phyloP scores from a whole-genome alignment of 768 basidiomycete species.

The Lactarius indigo region DNA sequence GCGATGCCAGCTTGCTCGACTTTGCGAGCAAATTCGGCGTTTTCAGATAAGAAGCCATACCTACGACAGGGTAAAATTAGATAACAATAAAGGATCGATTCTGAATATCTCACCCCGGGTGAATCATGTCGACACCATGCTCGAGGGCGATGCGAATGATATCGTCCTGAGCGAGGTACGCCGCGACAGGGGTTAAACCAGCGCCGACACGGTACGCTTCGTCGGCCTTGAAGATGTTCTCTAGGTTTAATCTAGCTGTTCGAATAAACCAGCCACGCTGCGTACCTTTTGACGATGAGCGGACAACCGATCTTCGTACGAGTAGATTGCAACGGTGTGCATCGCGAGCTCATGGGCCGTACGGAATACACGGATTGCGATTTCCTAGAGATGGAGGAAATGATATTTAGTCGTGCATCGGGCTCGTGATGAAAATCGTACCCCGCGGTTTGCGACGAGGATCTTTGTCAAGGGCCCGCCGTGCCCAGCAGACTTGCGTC shows the following conservation, averaged over 20 bases:
- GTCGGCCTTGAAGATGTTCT: slow-evolving; percentile 61
- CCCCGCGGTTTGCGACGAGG: slow-evolving; percentile 88
- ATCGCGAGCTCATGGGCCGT: slow-evolving; percentile 98
- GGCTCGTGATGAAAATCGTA: slow-evolving; percentile 40
- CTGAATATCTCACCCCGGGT: slow-evolving; percentile 69
- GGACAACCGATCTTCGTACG: slow-evolving; percentile 91
- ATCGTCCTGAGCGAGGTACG: slow-evolving; percentile 96
- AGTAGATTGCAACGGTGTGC: slow-evolving; percentile 99
- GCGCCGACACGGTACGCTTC: slow-evolving; percentile 98
- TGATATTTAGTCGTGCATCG: slow-evolving; percentile 5
- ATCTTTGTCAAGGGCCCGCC: slow-evolving; percentile 88
- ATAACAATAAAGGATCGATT: background rate
- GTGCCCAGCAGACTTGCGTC: slow-evolving; percentile 87
- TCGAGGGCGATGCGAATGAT: slow-evolving; percentile 96
- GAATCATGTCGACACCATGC: slow-evolving; percentile 99
- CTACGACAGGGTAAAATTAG: slow-evolving; percentile 37
- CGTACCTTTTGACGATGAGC: slow-evolving; percentile 95
- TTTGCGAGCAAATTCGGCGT: slow-evolving; percentile 94
- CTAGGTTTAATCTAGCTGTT: background rate
- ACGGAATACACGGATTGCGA: slow-evolving; percentile 97
- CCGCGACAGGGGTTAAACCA: slow-evolving; percentile 92
- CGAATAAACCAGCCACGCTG: background rate
- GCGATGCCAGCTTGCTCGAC: slow-evolving; percentile 97
- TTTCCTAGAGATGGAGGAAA: slow-evolving; percentile 60
- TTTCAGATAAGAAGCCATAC: slow-evolving; percentile 97